Conservation (phyloP, 2,329 filamentous ascomycete species). For the Aureobasidium uvarum region DNA sequence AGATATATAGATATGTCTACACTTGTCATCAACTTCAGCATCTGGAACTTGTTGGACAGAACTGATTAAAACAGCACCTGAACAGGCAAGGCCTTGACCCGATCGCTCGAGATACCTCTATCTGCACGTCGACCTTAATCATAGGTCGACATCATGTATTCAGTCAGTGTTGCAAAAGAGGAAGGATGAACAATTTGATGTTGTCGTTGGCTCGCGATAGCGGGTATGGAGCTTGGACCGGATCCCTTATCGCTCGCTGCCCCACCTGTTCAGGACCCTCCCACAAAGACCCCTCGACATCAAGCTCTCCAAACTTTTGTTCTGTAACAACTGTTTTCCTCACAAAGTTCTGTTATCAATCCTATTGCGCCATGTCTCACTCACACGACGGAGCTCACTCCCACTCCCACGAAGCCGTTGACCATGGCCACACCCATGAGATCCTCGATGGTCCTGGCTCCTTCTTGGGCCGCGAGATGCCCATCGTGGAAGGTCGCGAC, state of each 20-base stretch:
- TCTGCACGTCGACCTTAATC: too few species aligned
- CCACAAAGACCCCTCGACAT: background rate
- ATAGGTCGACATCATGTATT: background rate
- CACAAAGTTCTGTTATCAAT: background rate
- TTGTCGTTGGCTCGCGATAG: constrained; percentile 13
- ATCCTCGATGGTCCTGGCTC: constrained; percentile 92
- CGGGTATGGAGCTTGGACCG: background rate
- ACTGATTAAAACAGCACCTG: background rate
- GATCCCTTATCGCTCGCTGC: constrained; percentile 5
- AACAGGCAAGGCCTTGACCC: background rate
- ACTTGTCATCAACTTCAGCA: background rate
- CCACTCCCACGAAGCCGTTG: constrained; percentile 47
- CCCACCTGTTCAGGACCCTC: constrained; percentile 9
- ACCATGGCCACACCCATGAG: constrained; percentile 95
- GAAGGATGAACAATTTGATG: constrained; percentile 1
- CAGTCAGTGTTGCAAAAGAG: background rate
- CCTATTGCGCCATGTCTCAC: constrained; percentile 27
- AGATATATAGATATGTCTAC: background rate
- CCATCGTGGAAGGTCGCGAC: constrained; percentile 80
- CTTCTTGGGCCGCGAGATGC: constrained; percentile 87
- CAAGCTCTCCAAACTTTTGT: constrained; percentile 4
- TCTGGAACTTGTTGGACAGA: background rate
- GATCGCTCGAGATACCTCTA: background rate
- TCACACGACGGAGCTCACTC: constrained; percentile 51
- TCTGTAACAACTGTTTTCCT: background rate